These are phyloP conservation scores for Pinus tabuliformis DNA, from an alignment of 75 land plant genomes.

Conservation along the genomic window DNA sequence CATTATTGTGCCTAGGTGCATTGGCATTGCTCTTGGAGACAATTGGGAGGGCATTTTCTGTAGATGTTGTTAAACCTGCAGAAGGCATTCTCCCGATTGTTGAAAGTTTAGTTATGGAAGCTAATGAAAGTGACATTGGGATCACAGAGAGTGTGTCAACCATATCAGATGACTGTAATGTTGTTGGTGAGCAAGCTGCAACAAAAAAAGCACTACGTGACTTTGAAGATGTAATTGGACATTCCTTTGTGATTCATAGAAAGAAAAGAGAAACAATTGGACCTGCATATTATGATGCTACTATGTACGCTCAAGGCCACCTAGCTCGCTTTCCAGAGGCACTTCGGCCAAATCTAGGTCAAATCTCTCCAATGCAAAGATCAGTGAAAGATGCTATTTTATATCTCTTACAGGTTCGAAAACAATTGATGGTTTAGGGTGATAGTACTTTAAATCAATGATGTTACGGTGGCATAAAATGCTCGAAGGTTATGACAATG, in stretches of 20 bases:
- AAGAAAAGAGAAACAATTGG: constrained; percentile 66
- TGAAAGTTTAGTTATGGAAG: constrained; percentile 88
- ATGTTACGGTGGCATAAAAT: no score
- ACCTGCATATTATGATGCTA: constrained; percentile 57
- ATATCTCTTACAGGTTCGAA: no score
- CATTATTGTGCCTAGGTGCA: constrained; percentile 77
- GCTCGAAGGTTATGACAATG: no score
- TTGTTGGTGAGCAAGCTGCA: constrained; percentile 82
- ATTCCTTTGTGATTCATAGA: constrained; percentile 51
- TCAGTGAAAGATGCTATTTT: no score
- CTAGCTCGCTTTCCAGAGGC: constrained; percentile 81
- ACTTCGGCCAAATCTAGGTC: constrained; percentile 90
- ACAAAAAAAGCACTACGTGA: constrained; percentile 53
- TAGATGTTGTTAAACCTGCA: constrained; percentile 88
- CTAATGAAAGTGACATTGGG: constrained; percentile 93
- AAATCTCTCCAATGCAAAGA: constrained; percentile 29
- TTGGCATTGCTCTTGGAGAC: constrained; percentile 85
- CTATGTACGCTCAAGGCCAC: constrained; percentile 62
- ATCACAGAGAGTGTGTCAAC: constrained; percentile 56
- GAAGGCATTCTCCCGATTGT: constrained; percentile 92
- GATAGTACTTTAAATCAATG: no score
- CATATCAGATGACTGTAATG: constrained; percentile 48
- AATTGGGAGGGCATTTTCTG: constrained; percentile 83
- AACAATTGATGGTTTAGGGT: no score
- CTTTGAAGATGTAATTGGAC: constrained; percentile 79